phyloP scores from a whole-genome alignment of 495 filamentous ascomycete species.

The Lepraria neglecta region DNA sequence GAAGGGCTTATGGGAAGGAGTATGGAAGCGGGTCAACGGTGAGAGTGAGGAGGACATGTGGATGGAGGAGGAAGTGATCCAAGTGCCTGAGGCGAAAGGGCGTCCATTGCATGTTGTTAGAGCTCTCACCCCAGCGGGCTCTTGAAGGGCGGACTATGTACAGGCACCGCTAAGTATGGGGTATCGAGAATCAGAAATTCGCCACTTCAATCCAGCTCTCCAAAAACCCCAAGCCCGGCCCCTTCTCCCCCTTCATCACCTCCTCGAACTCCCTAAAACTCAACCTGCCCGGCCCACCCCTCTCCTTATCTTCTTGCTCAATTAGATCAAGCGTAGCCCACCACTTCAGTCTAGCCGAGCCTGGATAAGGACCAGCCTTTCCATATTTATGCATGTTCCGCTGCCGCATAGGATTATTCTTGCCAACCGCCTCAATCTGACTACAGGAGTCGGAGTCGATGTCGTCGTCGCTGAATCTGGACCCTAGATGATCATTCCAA shows the following conservation, averaged over 20 bases:
- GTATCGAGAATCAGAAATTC: constrained; percentile 40
- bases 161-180: not conserved
- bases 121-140: not conserved
- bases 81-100: not conserved
- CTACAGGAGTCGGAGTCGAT: not conserved
- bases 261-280: constrained; percentile 66
- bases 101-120: not conserved
- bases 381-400: constrained; percentile 25
- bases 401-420: constrained; percentile 33
- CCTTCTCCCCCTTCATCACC: constrained; percentile 59
- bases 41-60: constrained; percentile 44
- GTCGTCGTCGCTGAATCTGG: not conserved
- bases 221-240: constrained; percentile 63
- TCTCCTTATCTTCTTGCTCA: constrained; percentile 56
- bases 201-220: constrained; percentile 82
- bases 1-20: constrained; percentile 84
- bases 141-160: not conserved
- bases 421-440: not conserved
- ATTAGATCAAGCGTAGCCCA: constrained; percentile 51
- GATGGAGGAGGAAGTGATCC: constrained; percentile 5
- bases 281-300: constrained; percentile 68
- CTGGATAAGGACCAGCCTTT: constrained; percentile 32
- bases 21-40: constrained; percentile 65
- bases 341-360: constrained; percentile 39
- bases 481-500: not conserved